Conservation (phyloP, 768 basidiomycete genomes). For the Clitopilus hobsonii region DNA sequence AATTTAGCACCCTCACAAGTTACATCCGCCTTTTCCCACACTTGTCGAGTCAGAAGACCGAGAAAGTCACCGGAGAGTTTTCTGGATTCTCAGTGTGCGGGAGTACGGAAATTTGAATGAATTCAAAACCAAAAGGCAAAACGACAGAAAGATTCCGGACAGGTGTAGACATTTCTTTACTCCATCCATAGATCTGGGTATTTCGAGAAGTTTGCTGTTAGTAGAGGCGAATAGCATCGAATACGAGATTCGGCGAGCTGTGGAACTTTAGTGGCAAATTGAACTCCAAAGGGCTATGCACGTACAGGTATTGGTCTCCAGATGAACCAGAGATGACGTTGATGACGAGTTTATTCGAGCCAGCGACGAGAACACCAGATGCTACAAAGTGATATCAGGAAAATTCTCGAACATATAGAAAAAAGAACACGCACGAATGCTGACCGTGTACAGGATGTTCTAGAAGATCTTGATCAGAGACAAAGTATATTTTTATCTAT, state of each 20-base stretch:
- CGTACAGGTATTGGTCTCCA: conserved; percentile 26
- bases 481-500: neutral
- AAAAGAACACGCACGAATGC: conserved; percentile 24
- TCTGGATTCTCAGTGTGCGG: too few relatives aligned
- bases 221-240: conserved; percentile 25
- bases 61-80: neutral
- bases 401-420: neutral
- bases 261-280: neutral
- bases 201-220: conserved; percentile 7
- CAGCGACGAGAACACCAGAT: conserved; percentile 22
- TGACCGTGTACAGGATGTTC: conserved; percentile 30
- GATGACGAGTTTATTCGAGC: conserved; percentile 24
- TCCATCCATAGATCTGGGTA: too few relatives aligned
- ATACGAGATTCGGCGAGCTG: conserved; percentile 27
- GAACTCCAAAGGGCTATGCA: conserved; percentile 1
- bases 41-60: neutral
- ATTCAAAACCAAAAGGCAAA: too few relatives aligned
- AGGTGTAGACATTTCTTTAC: neutral
- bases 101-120: too few relatives aligned
- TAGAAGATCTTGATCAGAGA: conserved; percentile 3
- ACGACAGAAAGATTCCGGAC: too few relatives aligned
- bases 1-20: neutral
- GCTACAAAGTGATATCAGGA: conserved; percentile 16
- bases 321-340: conserved; percentile 30
- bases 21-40: neutral